Conservation (phyloP, 192 early-diverging fungal species). For the Dispira parvispora region DNA sequence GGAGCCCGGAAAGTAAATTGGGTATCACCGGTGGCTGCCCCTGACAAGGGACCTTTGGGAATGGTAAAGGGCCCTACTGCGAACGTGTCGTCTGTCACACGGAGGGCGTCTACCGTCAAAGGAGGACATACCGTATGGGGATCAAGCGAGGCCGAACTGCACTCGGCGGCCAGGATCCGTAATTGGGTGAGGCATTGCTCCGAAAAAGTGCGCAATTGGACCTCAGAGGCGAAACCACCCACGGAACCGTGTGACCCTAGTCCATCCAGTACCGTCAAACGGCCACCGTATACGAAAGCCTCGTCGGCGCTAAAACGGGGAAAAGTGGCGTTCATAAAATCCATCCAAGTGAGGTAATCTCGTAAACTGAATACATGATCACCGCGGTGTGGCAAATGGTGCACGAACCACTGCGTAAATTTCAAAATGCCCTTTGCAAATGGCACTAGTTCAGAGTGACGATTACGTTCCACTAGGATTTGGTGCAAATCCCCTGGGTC, state of each 20-base stretch:
- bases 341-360: slow-evolving; percentile 87
- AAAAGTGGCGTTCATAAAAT: slow-evolving; percentile 50
- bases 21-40: slow-evolving; percentile 17
- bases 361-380: slow-evolving; percentile 52
- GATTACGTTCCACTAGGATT: slow-evolving; percentile 41
- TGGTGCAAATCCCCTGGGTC: slow-evolving; percentile 55
- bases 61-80: slow-evolving; percentile 75
- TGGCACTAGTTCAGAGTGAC: slow-evolving; percentile 15
- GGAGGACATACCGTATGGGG: background rate
- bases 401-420: slow-evolving; percentile 64
- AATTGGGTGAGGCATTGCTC: slow-evolving; percentile 27
- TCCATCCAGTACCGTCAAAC: slow-evolving; percentile 78
- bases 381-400: slow-evolving; percentile 9
- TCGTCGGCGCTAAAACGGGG: slow-evolving; percentile 24
- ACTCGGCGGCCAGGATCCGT: slow-evolving; percentile 20
- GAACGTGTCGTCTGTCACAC: slow-evolving; percentile 24
- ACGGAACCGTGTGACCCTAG: slow-evolving; percentile 67
- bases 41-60: slow-evolving; percentile 33
- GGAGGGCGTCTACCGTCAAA: slow-evolving; percentile 6
- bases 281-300: slow-evolving; percentile 75
- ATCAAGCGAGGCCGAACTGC: slow-evolving; percentile 12
- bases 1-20: slow-evolving; percentile 78
- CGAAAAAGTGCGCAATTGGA: slow-evolving; percentile 31
- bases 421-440: slow-evolving; percentile 49
- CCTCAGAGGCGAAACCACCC: slow-evolving; percentile 28